Percentiles rank a stretch among this genome's conserved stretches.
Evolutionary conservation across 257 asterid species (phyloP).

Genomic region (Solanum dulcamara): DNA sequence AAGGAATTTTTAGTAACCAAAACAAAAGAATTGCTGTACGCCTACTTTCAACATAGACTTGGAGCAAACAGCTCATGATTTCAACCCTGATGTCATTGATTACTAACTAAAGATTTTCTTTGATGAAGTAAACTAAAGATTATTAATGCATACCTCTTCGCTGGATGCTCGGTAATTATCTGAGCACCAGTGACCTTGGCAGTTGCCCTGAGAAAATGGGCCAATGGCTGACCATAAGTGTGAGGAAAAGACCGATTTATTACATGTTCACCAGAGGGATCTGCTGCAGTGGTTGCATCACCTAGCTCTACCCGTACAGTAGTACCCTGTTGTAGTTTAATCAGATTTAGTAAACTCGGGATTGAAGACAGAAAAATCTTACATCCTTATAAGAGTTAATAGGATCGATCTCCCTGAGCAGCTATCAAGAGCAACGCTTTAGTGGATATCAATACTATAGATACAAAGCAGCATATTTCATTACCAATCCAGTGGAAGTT

Average conservation of each 20-base stretch:
- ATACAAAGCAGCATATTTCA: background rate
- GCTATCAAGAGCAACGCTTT: background rate
- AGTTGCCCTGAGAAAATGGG: constrained; percentile 69
- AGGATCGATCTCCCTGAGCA: background rate
- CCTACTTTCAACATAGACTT: background rate
- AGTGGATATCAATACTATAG: background rate
- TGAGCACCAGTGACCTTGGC: constrained; percentile 79
- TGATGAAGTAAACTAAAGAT: background rate
- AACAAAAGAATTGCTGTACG: background rate
- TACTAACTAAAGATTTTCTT: background rate
- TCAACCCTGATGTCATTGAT: background rate
- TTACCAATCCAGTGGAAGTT: background rate
- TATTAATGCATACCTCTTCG: constrained; percentile 38
- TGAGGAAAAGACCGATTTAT: constrained; percentile 70
- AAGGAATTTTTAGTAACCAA: background rate
- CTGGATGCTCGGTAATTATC: constrained; percentile 70
- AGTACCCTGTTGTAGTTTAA: constrained; percentile 53
- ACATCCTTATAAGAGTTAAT: background rate
- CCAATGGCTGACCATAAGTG: constrained; percentile 85
- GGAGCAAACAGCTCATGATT: background rate
- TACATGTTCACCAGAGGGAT: constrained; percentile 64
- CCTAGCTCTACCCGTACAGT: constrained; percentile 92
- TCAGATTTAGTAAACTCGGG: background rate
- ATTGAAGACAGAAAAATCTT: background rate
- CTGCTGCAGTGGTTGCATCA: constrained; percentile 69